Evolutionary conservation across 768 basidiomycete genomes (phyloP).

Genomic region (Boletellus sp.): DNA sequence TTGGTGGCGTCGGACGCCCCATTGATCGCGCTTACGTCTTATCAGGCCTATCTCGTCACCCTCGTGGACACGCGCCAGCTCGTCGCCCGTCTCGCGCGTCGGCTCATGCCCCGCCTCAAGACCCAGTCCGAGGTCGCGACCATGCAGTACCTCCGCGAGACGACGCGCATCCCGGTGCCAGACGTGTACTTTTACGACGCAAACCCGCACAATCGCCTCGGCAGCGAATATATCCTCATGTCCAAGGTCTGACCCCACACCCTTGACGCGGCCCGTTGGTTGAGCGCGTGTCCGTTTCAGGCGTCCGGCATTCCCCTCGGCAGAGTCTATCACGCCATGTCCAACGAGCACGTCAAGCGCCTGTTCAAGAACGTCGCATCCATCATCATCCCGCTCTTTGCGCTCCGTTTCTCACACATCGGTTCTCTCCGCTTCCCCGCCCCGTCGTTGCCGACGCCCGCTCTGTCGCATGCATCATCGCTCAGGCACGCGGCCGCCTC

Average conservation of each 20-base stretch:
- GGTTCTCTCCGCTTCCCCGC: constrained; percentile 62
- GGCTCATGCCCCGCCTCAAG: constrained; percentile 84
- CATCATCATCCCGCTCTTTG: constrained; percentile 69
- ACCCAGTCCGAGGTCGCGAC: constrained; percentile 87
- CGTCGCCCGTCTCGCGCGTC: constrained; percentile 76
- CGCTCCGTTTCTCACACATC: constrained; percentile 70
- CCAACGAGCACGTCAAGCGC: constrained; percentile 58
- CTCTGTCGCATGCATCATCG: constrained; percentile 17
- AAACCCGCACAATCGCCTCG: constrained; percentile 80
- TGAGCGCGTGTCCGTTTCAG: constrained; percentile 40
- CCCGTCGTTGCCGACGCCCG: no score
- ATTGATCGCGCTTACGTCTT: constrained; percentile 8
- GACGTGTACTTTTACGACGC: constrained; percentile 73
- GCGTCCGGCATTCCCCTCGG: constrained; percentile 71
- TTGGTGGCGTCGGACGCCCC: constrained; percentile 21
- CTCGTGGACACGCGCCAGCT: constrained; percentile 58
- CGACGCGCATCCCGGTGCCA: constrained; percentile 71
- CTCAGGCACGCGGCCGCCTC: constrained; percentile 20
- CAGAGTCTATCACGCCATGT: constrained; percentile 66
- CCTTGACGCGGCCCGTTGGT: no score
- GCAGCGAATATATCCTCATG: constrained; percentile 85
- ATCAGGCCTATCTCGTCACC: constrained; percentile 72
- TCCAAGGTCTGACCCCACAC: constrained; percentile 57
- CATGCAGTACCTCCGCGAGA: constrained; percentile 70
- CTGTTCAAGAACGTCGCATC: constrained; percentile 66